Evolutionary conservation across 345 rosid species (phyloP), one percentile per base, ranked within the genome.

Genomic region (Eucalyptus coolabah): DNA sequence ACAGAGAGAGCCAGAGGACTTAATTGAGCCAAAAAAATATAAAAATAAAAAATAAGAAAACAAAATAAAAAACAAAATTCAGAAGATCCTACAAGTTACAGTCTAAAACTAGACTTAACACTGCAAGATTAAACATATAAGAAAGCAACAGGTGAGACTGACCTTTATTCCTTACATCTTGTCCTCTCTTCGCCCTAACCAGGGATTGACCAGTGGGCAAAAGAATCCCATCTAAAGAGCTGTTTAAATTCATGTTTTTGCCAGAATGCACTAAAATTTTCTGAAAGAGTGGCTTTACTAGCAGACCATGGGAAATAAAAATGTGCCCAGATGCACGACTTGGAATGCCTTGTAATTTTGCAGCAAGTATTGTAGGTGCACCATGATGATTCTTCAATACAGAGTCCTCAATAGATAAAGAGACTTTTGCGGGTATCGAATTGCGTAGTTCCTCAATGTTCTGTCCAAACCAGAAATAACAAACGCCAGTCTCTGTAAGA

Each of bases 251-350:
- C 88, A 97, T 40, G 91, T 98, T 94, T 5, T 89, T 65, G 23
- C 99, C 99, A 92, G 92, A 93, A 67, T 93, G 94, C 90, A 96
- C 93, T 86, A 93, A 86, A 91, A 96, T 90, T 92, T 96, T 98
- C 93, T 95, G 99, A 91, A 98, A 96, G 59, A 92, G 91, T 42
- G 99, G 99, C 95, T 95, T 98, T 42, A 97, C 96, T 37, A 94
- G 92, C 92, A 94, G 92, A 86, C 99, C 99, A 88, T 92, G 92
- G 63, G 98, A 99, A 94, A 95, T 56, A 93, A 97, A 95, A 40
- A 95, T 92, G 89, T 95, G 87, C 82, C 91, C 94, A 47, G 95
- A 93, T 86, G 93, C 92, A 89, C 94, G 92, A 89, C 94, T 95
- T 56, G 94, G 72, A 92, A 91, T 88, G 54, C 95, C 96, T 92